Evolutionary conservation across 495 filamentous ascomycete species (phyloP).

Genomic region (Poronia punctata): DNA sequence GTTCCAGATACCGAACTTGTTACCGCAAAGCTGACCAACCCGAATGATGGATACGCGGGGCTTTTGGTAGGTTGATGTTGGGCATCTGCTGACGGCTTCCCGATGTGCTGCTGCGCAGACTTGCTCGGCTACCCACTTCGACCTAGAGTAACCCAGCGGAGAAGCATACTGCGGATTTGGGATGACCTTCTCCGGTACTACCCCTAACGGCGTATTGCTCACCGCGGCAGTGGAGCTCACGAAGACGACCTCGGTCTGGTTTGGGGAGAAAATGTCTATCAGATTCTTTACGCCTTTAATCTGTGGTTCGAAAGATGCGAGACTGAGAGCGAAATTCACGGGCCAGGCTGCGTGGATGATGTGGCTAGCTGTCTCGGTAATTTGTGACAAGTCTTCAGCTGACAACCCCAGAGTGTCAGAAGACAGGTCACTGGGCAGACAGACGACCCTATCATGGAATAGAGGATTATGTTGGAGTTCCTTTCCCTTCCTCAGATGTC

Average conservation of each 20-base stretch:
- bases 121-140: slow-evolving; percentile 51
- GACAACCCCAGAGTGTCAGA: slow-evolving; percentile 38
- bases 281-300: slow-evolving; percentile 47
- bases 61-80: slow-evolving; percentile 11
- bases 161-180: slow-evolving; percentile 42
- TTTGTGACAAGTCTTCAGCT: slow-evolving; percentile 19
- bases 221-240: slow-evolving; percentile 43
- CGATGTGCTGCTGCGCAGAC: slow-evolving; percentile 35
- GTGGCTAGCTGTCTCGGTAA: slow-evolving; percentile 35
- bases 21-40: slow-evolving; percentile 54
- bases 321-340: slow-evolving; percentile 57
- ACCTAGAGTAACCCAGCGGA: slow-evolving; percentile 49
- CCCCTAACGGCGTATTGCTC: slow-evolving; percentile 16
- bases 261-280: slow-evolving; percentile 44
- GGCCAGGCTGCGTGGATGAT: slow-evolving; percentile 61
- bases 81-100: neutral
- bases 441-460: slow-evolving; percentile 6
- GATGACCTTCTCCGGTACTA: slow-evolving; percentile 45
- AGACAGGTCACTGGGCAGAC: slow-evolving; percentile 25
- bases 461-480: neutral
- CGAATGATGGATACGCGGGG: slow-evolving; percentile 44
- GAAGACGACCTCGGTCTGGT: slow-evolving; percentile 43
- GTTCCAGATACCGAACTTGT: slow-evolving; percentile 49
- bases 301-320: slow-evolving; percentile 48
- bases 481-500: slow-evolving; percentile 5